These are phyloP conservation scores for Camellia sinensis DNA, from an alignment of 148 eudicot species.

Conservation along the genomic window DNA sequence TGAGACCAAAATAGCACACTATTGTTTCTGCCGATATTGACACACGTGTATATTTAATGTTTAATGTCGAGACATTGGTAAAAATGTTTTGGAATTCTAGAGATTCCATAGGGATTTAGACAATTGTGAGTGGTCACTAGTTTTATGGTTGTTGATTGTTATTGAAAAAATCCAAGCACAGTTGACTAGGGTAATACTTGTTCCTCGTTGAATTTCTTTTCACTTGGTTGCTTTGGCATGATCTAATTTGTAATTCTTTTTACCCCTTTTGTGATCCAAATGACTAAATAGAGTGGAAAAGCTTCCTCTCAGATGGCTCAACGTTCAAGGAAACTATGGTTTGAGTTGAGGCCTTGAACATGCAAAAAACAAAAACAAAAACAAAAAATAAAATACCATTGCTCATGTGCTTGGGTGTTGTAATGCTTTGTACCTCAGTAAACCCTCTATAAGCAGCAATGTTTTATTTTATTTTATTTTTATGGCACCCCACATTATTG, in stretches of 20 bases:
- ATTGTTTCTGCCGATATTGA: background rate
- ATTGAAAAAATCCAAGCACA: background rate
- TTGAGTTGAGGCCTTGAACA: background rate
- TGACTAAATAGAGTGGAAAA: slow-evolving; percentile 5
- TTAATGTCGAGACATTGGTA: background rate
- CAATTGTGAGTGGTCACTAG: background rate
- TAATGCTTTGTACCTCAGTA: background rate
- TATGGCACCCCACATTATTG: background rate
- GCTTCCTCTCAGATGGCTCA: background rate
- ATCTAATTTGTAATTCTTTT: background rate
- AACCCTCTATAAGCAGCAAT: background rate
- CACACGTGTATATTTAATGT: background rate
- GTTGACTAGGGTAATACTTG: background rate
- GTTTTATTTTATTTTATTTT: background rate
- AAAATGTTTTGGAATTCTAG: background rate
- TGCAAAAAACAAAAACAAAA: background rate
- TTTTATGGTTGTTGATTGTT: background rate
- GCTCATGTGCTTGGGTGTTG: too few relatives aligned
- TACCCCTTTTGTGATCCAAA: background rate
- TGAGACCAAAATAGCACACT: background rate
- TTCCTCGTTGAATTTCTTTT: background rate
- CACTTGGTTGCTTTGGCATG: background rate
- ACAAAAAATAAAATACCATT: too few relatives aligned
- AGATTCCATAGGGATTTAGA: background rate
- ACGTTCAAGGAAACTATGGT: background rate